Conservation (phyloP, 148 eudicot genomes). For the Heliamphora exappendiculata region DNA sequence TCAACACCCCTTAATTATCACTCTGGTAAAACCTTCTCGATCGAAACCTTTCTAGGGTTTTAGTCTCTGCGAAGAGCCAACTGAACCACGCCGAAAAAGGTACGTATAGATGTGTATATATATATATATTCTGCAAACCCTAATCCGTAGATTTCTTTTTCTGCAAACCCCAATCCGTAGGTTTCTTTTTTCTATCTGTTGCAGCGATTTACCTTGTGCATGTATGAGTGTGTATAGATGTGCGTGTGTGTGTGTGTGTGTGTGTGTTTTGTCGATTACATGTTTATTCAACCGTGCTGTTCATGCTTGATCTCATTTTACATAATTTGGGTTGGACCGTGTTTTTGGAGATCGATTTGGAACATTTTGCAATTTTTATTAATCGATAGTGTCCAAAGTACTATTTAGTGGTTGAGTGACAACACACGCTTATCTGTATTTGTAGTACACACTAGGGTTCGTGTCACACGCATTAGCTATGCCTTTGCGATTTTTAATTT, state of each 20-base stretch:
- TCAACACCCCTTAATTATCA: neutral
- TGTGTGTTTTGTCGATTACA: neutral
- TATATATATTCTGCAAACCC: neutral
- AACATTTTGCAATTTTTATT: neutral
- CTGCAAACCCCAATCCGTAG: neutral
- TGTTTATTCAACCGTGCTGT: neutral
- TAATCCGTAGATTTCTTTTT: neutral
- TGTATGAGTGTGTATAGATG: neutral
- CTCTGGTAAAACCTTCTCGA: neutral
- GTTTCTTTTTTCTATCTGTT: neutral
- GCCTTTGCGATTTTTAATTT: too few species aligned
- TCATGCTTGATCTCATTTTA: neutral
- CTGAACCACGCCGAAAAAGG: neutral
- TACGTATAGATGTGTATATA: too few species aligned
- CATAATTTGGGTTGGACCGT: neutral
- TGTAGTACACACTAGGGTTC: too few species aligned
- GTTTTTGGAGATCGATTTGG: neutral
- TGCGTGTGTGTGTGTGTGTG: neutral
- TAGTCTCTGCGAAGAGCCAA: neutral
- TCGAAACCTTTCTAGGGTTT: conserved; percentile 4
- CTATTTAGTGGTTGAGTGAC: neutral
- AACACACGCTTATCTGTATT: neutral
- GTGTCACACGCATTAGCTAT: too few species aligned
- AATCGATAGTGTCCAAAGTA: neutral
- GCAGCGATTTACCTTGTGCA: too few species aligned